Conservation (phyloP, 805 yeast species). For the Candida railenensis region DNA sequence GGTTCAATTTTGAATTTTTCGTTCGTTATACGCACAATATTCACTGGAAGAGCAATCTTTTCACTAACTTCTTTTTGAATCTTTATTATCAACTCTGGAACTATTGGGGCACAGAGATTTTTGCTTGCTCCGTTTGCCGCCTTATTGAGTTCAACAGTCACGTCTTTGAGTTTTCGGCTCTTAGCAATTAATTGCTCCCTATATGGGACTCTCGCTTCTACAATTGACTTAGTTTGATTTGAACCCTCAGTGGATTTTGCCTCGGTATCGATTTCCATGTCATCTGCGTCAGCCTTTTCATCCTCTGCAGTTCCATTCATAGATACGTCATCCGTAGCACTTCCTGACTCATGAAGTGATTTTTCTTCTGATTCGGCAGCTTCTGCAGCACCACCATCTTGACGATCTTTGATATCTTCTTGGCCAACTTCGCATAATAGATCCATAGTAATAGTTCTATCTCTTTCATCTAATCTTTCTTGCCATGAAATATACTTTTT, state of each 20-base stretch:
- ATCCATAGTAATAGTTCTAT: conserved; percentile 21
- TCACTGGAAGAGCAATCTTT: conserved; percentile 19
- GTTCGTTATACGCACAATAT: neutral
- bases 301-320: neutral
- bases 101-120: conserved; percentile 19
- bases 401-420: conserved; percentile 20
- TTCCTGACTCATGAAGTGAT: neutral
- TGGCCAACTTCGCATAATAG: conserved; percentile 15
- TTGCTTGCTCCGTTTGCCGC: neutral
- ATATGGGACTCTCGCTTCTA: conserved; percentile 22
- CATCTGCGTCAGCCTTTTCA: conserved; percentile 5
- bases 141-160: conserved; percentile 3
- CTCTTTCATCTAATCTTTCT: conserved; percentile 30
- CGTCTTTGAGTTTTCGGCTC: conserved; percentile 12
- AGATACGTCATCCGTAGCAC: neutral
- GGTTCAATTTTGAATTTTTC: conserved; percentile 10
- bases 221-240: neutral
- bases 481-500: conserved; percentile 38
- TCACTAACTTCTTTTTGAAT: conserved; percentile 21
- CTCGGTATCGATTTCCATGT: conserved; percentile 4
- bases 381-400: conserved; percentile 15
- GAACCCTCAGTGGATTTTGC: conserved; percentile 1
- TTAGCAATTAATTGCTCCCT: conserved; percentile 21
- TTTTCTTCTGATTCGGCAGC: neutral
- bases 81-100: conserved; percentile 22